Evolutionary conservation across 768 basidiomycete genomes (phyloP), one percentile per base, ranked within the genome.

Genomic region (Vararia minispora): DNA sequence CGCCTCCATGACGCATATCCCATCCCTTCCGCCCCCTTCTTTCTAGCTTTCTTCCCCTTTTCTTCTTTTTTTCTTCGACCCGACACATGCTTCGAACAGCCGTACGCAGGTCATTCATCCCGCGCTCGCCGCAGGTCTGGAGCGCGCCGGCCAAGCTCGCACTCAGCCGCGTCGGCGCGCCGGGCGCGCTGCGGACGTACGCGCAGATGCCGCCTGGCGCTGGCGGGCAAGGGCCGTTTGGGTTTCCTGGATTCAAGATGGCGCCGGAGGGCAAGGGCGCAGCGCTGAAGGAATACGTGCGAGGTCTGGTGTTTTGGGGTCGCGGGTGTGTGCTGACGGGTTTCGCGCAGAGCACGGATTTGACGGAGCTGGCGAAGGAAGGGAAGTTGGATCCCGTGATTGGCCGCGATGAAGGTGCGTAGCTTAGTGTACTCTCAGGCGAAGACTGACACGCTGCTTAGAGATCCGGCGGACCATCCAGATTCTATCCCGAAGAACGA

Each of bases 311-410:
- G n/a, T n/a, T 23, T 36, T 21, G 13, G 28, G 11, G 32, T 43
- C 40, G 14, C 5, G 24, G 31, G 14, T 25, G 31, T 16, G 39
- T n/a, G 28, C 27, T 38, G 17, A 27, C 32, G 30, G 25, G 36
- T 26, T 28, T 14, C 21, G 1, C 26, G 3, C 42, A 88, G 85
- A 86, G 84, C 45, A 65, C 78, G 2, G 90, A 94, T 51, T 58
- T 92, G 20, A 95, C 88, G 0, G 79, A 89, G 48, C 63, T 89
- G 50, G 90, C 90, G 2, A 73, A 65, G 47, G 64, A 79, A 24
- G 90, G 91, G 21, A 90, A 91, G 54, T 64, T 94, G 2, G 90
- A 95, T 56, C 90, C 90, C 1, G 79, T 76, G 5, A 95, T 95
- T 56, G 90, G 90, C 3, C 63, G 87, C 52, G 87, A 89, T 43